Evolutionary conservation across 2,329 filamentous ascomycete species (phyloP), one percentile per base, ranked within the genome.

Genomic region (Hawksworthiomyces lignivorus): DNA sequence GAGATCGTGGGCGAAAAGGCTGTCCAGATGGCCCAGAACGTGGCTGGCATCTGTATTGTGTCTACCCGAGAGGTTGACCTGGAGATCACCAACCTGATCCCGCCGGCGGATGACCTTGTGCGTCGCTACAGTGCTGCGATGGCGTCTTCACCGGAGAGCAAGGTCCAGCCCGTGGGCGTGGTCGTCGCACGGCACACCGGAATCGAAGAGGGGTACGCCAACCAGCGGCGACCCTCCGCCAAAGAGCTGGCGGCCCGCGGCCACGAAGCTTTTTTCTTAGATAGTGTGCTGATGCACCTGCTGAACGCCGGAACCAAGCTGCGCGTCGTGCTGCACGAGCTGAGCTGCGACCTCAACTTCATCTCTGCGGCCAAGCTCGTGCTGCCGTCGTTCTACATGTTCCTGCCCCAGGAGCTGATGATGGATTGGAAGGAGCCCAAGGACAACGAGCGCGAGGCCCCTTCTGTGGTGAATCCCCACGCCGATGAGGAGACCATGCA

Each of bases 401-500:
- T 77, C 43, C 62, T 88, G 20, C 72, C 75, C 1, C 86, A 89
- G 56, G 75, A 82, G 50, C 63, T 84, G 49, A 84, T 89, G 80
- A 52, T 69, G 18, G 59, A 69, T 15, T 88, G 75, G 71, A 84
- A 79, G 57, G 62, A 72, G 19, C 80, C 81, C 0, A 55, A 55
- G 3, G 52, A 51, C 1, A 64, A 64, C 21, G 60, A 68, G 12
- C 65, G 72, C 1, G 66, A 67, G 4, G 62, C 67, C 3, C 69
- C 64, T 4, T 74, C 69, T 1, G 59, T 69, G 3, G 52, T 65
- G 10, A 52, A 69, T 37, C 57, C 52, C 3, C 55, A 56, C 12
- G 54, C 51, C 11, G 59, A 60, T 27, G 58, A 63, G 24, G 47
- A 49, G 22, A 35, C 32, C 3, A 36, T 21, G 18, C 47, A 38